Evolutionary conservation across 108 stramenopile species (phyloP), one percentile per base, ranked within the genome.

Genomic region (Cyclostephanos invisitatus): DNA sequence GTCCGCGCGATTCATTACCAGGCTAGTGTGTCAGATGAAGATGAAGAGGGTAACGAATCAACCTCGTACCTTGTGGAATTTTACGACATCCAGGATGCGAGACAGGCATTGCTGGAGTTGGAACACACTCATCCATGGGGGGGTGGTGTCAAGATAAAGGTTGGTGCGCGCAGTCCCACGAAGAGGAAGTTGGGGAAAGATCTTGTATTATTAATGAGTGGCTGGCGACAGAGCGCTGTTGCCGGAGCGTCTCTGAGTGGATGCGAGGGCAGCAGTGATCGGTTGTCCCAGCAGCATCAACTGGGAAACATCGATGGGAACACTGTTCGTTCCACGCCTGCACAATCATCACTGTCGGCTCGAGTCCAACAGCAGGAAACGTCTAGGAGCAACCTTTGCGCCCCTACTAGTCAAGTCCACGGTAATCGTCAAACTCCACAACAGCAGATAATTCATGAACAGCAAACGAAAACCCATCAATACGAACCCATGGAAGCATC

Each of bases 41-140:
- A 64, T 27, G 67, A 50, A 28, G 77, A 85, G 11, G 78, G 78
- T 5, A 72, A 62, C 57, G 83, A 75, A 50, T 64, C 46, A 54
- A 64, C 72, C 22, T 89, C 91, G 0, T 96, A 83, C 73, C 60
- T 93, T 38, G 89, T 89, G 4, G 91, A 93, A 74, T 96, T 91
- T 71, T 89, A 90, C 62, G 90, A 96, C 70, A 68, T 91, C 28
- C 95, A 96, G 68, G 95, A 96, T 74, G 89, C 95, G 18, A 89
- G 83, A 59, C 92, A 93, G 68, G 92, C 92, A 27, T 76, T 89
- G 58, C 65, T 92, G 74, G 95, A 96, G 62, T 62, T 96, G 25
- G 87, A 89, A 58, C 87, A 86, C 42, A 70, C 86, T 14, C 85
- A 89, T 74, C 91, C 91, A n/a, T 96, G 88, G 87, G 95, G 91